Conservation (phyloP, 257 asterid species). For the Nicotiana obtusifolia region DNA sequence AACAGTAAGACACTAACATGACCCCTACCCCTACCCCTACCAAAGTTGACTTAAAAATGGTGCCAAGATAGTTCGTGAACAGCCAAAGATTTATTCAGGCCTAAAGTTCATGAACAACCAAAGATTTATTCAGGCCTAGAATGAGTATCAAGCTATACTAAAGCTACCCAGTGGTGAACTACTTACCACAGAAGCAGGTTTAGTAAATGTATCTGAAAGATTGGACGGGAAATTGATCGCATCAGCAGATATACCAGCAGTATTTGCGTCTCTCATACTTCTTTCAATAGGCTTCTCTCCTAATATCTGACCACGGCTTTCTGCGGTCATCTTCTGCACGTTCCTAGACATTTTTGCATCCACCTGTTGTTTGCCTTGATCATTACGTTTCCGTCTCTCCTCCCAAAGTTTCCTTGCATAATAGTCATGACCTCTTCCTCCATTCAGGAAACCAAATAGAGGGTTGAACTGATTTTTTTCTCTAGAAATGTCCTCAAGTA, state of each 20-base stretch:
- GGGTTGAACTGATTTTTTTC: conserved; percentile 88
- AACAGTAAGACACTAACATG: not conserved
- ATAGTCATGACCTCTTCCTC: conserved; percentile 77
- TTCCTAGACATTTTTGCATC: conserved; percentile 33
- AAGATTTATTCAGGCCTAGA: not conserved
- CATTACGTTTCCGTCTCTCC: conserved; percentile 65
- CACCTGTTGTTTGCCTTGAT: conserved; percentile 40
- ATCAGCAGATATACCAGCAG: conserved; percentile 45
- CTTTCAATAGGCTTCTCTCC: conserved; percentile 86
- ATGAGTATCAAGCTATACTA: not conserved
- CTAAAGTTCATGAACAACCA: not conserved
- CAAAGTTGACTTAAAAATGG: not conserved
- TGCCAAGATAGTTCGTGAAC: not conserved
- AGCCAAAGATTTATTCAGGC: not conserved
- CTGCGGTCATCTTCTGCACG: conserved; percentile 74
- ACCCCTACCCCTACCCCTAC: not conserved
- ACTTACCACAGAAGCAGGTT: conserved; percentile 72
- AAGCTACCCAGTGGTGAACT: conserved; percentile 5
- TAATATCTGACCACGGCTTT: conserved; percentile 74
- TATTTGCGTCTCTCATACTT: conserved; percentile 44
- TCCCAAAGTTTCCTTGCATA: conserved; percentile 92
- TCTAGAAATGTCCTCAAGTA: conserved; percentile 86
- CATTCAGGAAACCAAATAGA: conserved; percentile 64
- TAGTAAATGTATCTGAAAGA: conserved; percentile 83
- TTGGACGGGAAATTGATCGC: conserved; percentile 56